Evolutionary conservation across 2,329 filamentous ascomycete genomes (phyloP).

Genomic region (Uncinocarpus reesii): DNA sequence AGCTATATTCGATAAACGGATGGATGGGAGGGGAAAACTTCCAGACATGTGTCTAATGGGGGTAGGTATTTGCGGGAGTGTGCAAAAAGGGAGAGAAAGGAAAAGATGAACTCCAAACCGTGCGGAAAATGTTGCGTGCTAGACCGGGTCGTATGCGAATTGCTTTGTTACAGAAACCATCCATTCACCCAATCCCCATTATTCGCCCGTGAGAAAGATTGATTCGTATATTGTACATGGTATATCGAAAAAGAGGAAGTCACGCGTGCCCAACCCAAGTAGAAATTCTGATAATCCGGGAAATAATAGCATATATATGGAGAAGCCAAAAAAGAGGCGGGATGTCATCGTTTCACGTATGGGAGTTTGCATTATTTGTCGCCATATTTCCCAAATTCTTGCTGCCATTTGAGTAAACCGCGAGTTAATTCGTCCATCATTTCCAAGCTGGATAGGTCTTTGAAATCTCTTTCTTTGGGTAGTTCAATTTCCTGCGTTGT

Average conservation of each 20-base stretch:
- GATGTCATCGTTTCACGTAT: neutral
- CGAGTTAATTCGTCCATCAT: slow-evolving; percentile 84
- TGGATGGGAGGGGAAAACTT: no score
- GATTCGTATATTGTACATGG: slow-evolving; percentile 9
- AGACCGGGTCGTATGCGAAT: no score
- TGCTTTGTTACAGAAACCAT: no score
- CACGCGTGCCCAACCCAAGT: neutral
- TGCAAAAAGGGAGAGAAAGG: no score
- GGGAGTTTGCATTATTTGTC: slow-evolving; percentile 32
- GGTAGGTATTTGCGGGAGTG: no score
- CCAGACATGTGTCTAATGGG: no score
- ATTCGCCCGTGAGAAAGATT: neutral
- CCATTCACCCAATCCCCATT: neutral
- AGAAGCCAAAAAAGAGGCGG: slow-evolving; percentile 12
- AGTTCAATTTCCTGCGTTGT: slow-evolving; percentile 18
- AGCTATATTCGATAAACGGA: no score
- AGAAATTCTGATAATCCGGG: neutral
- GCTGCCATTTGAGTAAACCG: slow-evolving; percentile 76
- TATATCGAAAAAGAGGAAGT: slow-evolving; percentile 1
- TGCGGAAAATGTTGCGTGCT: no score
- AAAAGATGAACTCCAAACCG: no score
- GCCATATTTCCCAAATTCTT: slow-evolving; percentile 51
- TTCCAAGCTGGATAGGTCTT: slow-evolving; percentile 64
- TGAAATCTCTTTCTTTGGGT: slow-evolving; percentile 50
- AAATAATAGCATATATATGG: slow-evolving; percentile 4